Base-by-base conservation (phyloP, 345 rosid species). In the Boechera divaricarpa region DNA sequence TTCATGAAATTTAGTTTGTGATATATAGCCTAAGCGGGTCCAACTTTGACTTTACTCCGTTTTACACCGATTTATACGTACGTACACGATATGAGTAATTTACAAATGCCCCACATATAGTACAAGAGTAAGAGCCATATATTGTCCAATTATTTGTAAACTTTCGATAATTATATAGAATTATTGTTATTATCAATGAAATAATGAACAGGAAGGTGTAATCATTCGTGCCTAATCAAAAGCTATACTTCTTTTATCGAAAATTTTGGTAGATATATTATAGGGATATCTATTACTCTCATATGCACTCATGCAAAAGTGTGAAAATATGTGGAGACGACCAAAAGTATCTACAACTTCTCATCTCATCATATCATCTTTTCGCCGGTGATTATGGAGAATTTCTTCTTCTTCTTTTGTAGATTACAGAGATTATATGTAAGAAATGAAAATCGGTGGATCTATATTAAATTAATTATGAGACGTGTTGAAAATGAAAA, bases 371-470 rank as follows among this genome's bases (percentile, higher is more conserved):
- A 60, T 21, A 21, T 51, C 28, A 69, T 77, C 67, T 63, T 77
- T 63, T 56, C 44, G 76, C 80, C 80, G 72, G 52, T 70, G 45
- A 77, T 77, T 77, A 70, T 63, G 76, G 76, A 77, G 0, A 54
- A 6, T 49, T 61, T 61, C 13, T 52, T 69, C n/a, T 49, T 9
- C 45, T 29, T 39, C 44, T 39, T 66, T 48, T 48, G 21, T 15
- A n/a, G 10, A 56, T 51, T 29, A 67, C 31, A 62, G 12, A 32
- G 28, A 21, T 54, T 62, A 45, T 24, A 42, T 69, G 62, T 15
- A 51, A 60, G 63, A 61, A 60, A 32, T 69, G 31, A 69, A 49
- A 7, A 69, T 52, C 24, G 63, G 73, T 76, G 63, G 49, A 69
- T 69, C 36, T 61, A 42, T 10, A 41, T 18, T 60, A n/a, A 41